Evolutionary conservation across 768 basidiomycete species (phyloP), one percentile per base, ranked within the genome.

Genomic region (Pleurotus giganteus): DNA sequence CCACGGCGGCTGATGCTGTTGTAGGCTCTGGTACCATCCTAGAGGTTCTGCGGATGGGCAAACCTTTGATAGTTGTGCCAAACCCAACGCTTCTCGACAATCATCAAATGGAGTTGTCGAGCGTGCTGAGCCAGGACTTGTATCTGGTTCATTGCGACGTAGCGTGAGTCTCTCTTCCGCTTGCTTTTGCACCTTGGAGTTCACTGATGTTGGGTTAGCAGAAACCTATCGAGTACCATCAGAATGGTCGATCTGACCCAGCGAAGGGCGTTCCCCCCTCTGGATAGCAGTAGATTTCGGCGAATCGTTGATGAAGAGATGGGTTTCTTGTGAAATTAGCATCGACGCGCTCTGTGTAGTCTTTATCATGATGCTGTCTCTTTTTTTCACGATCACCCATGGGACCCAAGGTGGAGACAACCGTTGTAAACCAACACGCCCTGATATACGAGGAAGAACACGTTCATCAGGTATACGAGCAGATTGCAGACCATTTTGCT

Each of bases 11-110:
- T 28, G 21, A 24, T 45, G 27, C 31, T 39, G 37, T 36, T 47
- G 21, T 56, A 98, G 96, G 96, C 50, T 89, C 96, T 19, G 96
- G 96, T 9, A 97, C 96, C 3, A 94, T 98, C 63, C 78, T 98
- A 27, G 91, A 96, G 42, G 91, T 86, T 8, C 74, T 98, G 45
- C 77, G 94, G 28, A 73, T 82, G 47, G 76, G 78, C 44, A 93
- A 89, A 63, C 80, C 83, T 5, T 74, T 99, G 59, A 86, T 99
- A 59, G 88, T 91, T 3, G 85, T 97, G 2, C 94, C 94, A 9
- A 99, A 99, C 67, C 74, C 85, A 39, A 88, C 90, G 0, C 73
- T 99, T 27, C 80, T 95, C 67, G 88, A 97, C 68, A 91, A 97
- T 66, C 96, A 99, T 65, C 96, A 99, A 74, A 77, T 85, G 52